phyloP scores from a whole-genome alignment of 73 alveolate species.

The Paraurostyla sp. region DNA sequence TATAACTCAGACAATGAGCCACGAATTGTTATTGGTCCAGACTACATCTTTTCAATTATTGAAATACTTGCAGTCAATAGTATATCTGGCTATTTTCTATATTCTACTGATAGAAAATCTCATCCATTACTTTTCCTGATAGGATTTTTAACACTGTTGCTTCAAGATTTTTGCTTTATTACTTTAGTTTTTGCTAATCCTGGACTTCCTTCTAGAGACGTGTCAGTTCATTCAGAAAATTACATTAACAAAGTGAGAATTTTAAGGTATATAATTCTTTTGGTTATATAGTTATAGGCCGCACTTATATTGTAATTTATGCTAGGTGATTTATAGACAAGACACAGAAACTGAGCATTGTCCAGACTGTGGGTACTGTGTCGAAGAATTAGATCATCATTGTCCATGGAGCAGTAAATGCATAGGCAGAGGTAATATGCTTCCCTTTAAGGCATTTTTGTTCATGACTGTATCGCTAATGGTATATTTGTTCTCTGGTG shows the following conservation, averaged over 20 bases:
- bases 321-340: constrained; percentile 60
- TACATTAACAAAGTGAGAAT: constrained; percentile 32
- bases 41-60: constrained; percentile 19
- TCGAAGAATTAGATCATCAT: constrained; percentile 96
- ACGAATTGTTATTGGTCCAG: constrained; percentile 49
- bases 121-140: not conserved
- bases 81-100: constrained; percentile 19
- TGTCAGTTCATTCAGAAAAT: not conserved
- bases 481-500: constrained; percentile 37
- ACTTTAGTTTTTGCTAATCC: constrained; percentile 3
- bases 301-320: constrained; percentile 3
- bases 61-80: constrained; percentile 14
- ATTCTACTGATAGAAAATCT: not conserved
- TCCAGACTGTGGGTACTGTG: constrained; percentile 90
- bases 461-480: constrained; percentile 44
- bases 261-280: not conserved
- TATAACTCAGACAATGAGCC: constrained; percentile 8
- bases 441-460: constrained; percentile 78
- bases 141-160: not conserved
- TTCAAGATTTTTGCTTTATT: not conserved
- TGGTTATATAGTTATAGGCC: not conserved
- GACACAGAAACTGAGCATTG: constrained; percentile 89
- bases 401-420: constrained; percentile 98
- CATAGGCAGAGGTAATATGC: constrained; percentile 86
- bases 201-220: constrained; percentile 28